Base-by-base conservation (phyloP, 495 filamentous ascomycete species). In the Hypomontagnella monticulosa region DNA sequence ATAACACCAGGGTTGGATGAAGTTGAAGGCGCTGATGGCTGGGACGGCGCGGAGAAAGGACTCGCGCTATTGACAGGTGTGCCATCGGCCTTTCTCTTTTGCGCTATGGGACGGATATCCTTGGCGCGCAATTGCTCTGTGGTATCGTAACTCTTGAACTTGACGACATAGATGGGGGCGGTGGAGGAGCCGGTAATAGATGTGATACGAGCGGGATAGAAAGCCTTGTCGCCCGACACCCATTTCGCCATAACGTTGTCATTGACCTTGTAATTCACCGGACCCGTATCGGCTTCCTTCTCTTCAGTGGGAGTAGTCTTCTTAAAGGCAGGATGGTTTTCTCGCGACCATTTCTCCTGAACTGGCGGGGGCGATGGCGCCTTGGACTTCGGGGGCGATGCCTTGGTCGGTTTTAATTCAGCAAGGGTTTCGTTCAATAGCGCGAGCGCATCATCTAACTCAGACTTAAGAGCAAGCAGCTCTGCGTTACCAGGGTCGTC, bases 171-270 rank as follows among this genome's bases (percentile, higher is more conserved):
- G 49, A 97, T 88, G 12, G 94, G 96, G 33, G 89, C 89, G 52
- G 87, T 89, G 15, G 89, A 88, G 4, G 92, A 95, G 63, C 95
- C 95, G 36, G 93, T 97, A 66, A 97, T 93, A 30, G 91, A 93
- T 14, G 90, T 95, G 77, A 99, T 96, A 58, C 91, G 88, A 37
- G 96, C 95, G 30, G 91, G 90, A 79, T 98, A 98, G 82, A 93
- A 97, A 6, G 84, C 83, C 71, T 91, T 91, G 74, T 98, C 95
- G 40, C 92, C 94, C 3, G 91, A 90, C 33, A 89, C 79, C 93
- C 93, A 99, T 73, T 91, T 91, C 19, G 94, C 95, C 73, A 96
- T 81, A 36, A 97, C 91, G 30, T 81, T 88, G 71, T 98, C 95
- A 70, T 97, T 97, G 62, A 97, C 92, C 50, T 90, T 84, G 75